These are phyloP conservation scores for Suillus subaureus DNA, from an alignment of 768 basidiomycete genomes.

Conservation along the genomic window DNA sequence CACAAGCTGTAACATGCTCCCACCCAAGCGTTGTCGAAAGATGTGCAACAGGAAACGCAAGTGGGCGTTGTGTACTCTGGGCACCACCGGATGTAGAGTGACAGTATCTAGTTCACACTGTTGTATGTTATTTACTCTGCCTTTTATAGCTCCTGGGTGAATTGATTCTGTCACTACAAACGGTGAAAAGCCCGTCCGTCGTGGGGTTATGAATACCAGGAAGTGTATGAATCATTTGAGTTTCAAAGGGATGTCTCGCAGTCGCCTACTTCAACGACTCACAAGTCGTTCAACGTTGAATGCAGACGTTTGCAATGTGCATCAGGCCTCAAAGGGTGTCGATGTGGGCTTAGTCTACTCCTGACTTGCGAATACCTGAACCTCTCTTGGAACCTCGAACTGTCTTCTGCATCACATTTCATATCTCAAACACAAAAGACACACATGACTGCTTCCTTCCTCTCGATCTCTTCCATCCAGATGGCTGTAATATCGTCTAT, in stretches of 20 bases:
- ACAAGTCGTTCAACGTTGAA: neutral
- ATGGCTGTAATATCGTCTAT: constrained; percentile 58
- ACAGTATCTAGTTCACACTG: neutral
- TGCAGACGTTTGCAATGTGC: neutral
- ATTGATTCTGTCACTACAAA: neutral
- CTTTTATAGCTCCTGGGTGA: neutral
- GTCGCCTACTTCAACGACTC: neutral
- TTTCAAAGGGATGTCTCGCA: neutral
- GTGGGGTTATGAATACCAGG: neutral
- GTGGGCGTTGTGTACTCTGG: constrained; percentile 82
- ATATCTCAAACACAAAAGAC: neutral
- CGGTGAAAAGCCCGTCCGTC: neutral
- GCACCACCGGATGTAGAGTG: constrained; percentile 43
- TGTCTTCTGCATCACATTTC: neutral
- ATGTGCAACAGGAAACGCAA: constrained; percentile 75
- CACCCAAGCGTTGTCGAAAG: constrained; percentile 78
- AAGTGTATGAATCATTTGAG: neutral
- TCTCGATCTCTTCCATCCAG: constrained; percentile 60
- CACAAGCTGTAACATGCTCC: constrained; percentile 89
- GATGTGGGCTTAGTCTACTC: no score
- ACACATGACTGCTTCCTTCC: neutral
- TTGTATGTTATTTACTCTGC: neutral
- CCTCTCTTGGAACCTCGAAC: neutral
- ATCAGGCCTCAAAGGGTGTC: neutral
- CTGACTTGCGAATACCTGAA: neutral